Evolutionary conservation across 1,284 basidiomycete species (phyloP), one percentile per base, ranked within the genome.

Genomic region (Melampsora larici-populina): DNA sequence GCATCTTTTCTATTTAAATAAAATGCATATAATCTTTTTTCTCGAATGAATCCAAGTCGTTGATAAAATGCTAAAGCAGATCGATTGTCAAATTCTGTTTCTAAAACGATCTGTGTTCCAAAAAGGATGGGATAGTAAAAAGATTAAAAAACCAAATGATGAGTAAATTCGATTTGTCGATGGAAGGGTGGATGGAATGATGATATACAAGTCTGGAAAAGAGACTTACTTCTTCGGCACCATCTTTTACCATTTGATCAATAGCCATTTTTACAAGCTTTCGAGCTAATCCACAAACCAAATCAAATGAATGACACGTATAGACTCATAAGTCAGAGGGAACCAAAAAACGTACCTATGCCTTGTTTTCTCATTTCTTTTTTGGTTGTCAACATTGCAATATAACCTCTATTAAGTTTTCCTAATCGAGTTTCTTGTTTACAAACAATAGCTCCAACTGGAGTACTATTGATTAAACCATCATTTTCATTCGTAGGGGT

Each of bases 11-110:
- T 92, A 82, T 98, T 99, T 81, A 98, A 88, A 83, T 99, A 99
- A 85, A 99, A 99, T 2, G 95, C 88, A 83, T 91, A 91, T 15
- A 99, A 87, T 1, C 96, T 89, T 84, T 99, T 99, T 86, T 98
- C 96, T 65, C 93, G 89, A 33, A 98, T 90, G 85, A 99, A 99
- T 0, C 97, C 96, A 31, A 98, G 87, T 1, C 90, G 90, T 80
- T 92, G 91, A 85, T 99, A 99, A 17, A 99, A 86, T 2, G 90
- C 89, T 15, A 99, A 87, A 0, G 94, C 93, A 3, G 92, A 89
- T 18, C 85, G 84, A 84, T 99, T 99, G 86, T 99, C 95, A 82
- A 88, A 93, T 85, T 99, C 97, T 1, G 97, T 99, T 86, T 99
- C 97, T 70, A 99, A 89, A 1, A 96, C 90, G 80, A 98, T 89